Evolutionary conservation across 2,329 filamentous ascomycete genomes (phyloP), one percentile per base, ranked within the genome.

Genomic region (Chaetomium globosum): DNA sequence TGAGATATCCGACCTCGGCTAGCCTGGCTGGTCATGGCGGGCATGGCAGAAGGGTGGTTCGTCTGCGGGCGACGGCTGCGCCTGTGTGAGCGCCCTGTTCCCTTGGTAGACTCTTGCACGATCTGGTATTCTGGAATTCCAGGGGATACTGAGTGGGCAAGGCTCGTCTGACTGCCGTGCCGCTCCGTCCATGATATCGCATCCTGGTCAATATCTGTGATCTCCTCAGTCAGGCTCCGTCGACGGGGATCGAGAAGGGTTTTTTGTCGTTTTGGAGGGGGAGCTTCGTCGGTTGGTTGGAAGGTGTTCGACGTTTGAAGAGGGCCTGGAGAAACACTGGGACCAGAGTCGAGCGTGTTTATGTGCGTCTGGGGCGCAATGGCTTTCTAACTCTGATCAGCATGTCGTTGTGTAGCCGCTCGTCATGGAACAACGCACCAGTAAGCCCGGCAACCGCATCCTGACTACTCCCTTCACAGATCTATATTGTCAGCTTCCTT

Each of bases 331-430:
- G 54, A 33, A 12, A 26, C 26, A 10, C 46, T 46, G 51, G 59
- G 59, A 21, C 26, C 30, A 1, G 64, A 59, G 16, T 69, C 48
- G 53, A 69, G 65, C 6, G 64, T 68, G 28, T 68, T 54, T 54
- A 71, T 71, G 68, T 74, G 71, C 64, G 48, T 67, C 58, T 26
- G 61, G 39, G 67, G 58, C 60, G 28, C 55, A 0, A 54, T 1
- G 10, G 8, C 3, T 26, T 33, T 67, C 61, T 65, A 26, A 3
- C 13, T 36, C 5, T 28, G 23, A 36, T 67, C 48, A 64, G 62
- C 23, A 26, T 4, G 19, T 5, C 1, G 19, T 5, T 1, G 5
- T 33, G 10, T 43, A 26, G 9, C 16, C 12, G 28, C 6, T 43
- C 13, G 23, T 12, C 13, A n/a, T 21, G 4, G 19, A 10, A 5